Conservation (phyloP, 352 stramenopile genomes). For the Sclerospora graminicola region DNA sequence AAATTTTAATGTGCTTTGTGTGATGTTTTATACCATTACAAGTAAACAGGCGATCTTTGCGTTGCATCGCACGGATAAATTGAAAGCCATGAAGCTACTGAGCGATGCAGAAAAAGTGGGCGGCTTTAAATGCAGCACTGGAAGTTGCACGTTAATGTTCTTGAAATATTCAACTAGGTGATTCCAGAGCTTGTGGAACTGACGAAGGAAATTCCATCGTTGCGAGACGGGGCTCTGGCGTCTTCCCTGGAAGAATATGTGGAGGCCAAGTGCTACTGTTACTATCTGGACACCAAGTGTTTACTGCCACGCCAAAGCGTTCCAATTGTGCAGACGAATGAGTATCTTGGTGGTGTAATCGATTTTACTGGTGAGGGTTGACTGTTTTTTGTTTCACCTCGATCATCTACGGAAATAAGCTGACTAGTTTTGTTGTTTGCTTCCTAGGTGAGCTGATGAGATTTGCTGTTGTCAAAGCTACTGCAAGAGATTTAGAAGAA, state of each 20-base stretch:
- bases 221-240: conserved; percentile 75
- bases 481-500: conserved; percentile 65
- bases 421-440: not conserved
- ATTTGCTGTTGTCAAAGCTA: conserved; percentile 85
- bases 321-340: conserved; percentile 55
- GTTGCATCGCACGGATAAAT: conserved; percentile 80
- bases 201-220: conserved; percentile 66
- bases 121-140: not conserved
- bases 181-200: conserved; percentile 74
- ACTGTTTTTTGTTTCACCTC: not conserved
- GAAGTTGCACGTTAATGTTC: not conserved
- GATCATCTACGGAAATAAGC: not conserved
- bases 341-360: conserved; percentile 92
- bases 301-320: conserved; percentile 49
- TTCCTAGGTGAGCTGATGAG: conserved; percentile 74
- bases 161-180: conserved; percentile 26
- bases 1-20: not conserved
- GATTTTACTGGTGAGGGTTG: conserved; percentile 85
- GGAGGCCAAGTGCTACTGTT: conserved; percentile 87
- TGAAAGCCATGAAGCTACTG: conserved; percentile 43
- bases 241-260: conserved; percentile 90
- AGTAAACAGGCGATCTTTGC: conserved; percentile 93
- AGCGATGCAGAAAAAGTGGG: conserved; percentile 39
- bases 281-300: conserved; percentile 65
- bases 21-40: not conserved